A percentile compares a stretch with the other conserved stretches of the same genome.
Conservation (phyloP, 768 basidiomycete genomes). For the Amanita polypyramis region DNA sequence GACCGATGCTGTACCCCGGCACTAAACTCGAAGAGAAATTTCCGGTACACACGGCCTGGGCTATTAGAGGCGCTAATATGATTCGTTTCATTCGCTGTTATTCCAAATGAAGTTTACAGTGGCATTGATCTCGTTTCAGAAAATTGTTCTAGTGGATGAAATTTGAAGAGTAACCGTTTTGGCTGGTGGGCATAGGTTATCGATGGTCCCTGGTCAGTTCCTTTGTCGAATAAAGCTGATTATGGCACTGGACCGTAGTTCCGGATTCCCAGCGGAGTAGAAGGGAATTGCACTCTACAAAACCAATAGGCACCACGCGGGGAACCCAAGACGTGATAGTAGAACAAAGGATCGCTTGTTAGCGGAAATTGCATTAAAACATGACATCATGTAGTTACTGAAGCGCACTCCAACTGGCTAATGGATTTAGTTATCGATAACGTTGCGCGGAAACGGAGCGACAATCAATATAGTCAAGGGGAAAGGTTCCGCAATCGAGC, state of each 20-base stretch:
- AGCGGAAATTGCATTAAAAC: background rate
- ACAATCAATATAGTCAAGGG: background rate
- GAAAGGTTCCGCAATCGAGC: background rate
- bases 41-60: background rate
- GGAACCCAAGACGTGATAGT: background rate
- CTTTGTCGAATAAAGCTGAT: background rate
- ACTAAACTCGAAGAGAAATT: background rate
- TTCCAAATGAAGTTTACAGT: background rate
- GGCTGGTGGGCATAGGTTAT: background rate
- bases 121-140: background rate
- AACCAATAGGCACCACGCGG: background rate
- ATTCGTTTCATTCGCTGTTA: background rate
- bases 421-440: background rate
- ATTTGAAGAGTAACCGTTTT: background rate
- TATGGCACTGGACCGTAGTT: background rate
- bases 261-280: background rate
- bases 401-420: background rate
- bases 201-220: background rate
- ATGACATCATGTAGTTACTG: constrained; percentile 1
- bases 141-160: background rate
- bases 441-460: background rate
- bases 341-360: background rate
- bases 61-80: background rate
- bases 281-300: background rate
- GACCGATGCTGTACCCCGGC: background rate